A percentile compares a stretch with the other conserved stretches of the same genome.
Conservation (phyloP, 2,329 filamentous ascomycete genomes). For the Colletotrichum phormii region DNA sequence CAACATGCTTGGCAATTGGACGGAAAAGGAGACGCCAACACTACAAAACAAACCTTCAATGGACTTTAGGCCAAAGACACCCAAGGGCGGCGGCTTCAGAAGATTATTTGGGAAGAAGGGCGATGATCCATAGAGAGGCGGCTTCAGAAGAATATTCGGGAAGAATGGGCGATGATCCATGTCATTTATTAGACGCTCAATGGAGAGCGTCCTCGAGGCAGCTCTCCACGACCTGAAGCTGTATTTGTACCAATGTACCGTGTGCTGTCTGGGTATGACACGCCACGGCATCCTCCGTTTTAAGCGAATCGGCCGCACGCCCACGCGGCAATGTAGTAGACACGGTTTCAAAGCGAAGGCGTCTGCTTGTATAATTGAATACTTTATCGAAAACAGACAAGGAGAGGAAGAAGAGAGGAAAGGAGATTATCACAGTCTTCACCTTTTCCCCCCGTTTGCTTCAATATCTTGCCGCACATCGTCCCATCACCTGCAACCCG, state of each 20-base stretch:
- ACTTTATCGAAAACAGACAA: background rate
- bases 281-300: background rate
- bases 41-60: conserved; percentile 37
- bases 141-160: conserved; percentile 53
- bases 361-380: background rate
- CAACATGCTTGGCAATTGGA: conserved; percentile 28
- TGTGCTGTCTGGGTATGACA: conserved; percentile 1
- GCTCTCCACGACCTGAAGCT: background rate
- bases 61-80: conserved; percentile 45
- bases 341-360: conserved; percentile 21
- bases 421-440: background rate
- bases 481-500: background rate
- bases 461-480: background rate
- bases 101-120: conserved; percentile 52
- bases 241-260: background rate
- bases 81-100: conserved; percentile 51
- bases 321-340: background rate
- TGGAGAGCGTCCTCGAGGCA: background rate
- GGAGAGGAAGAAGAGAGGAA: background rate
- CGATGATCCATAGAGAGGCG: conserved; percentile 44
- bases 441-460: conserved; percentile 2
- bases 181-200: background rate
- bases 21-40: conserved; percentile 34
- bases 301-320: background rate
- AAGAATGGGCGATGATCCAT: conserved; percentile 41